Conservation (phyloP, 2,329 filamentous ascomycete species). For the Aspergillus hiratsukae region DNA sequence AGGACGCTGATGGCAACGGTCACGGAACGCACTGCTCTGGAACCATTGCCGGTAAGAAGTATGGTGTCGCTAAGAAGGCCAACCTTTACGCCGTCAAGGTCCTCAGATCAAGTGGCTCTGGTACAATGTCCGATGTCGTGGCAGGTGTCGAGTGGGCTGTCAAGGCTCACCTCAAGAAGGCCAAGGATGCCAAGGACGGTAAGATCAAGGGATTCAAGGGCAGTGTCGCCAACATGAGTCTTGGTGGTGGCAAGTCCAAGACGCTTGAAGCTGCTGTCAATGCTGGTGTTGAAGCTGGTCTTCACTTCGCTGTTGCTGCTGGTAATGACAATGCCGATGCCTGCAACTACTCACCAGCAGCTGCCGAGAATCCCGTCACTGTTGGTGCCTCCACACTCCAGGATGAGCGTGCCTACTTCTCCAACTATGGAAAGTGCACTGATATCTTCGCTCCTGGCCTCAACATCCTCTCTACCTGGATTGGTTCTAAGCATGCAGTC, state of each 20-base stretch:
- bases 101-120: constrained; percentile 91
- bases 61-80: constrained; percentile 99
- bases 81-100: constrained; percentile 97
- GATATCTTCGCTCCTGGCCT: constrained; percentile 98
- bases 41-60: constrained; percentile 96
- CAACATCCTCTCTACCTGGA: constrained; percentile 98
- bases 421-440: constrained; percentile 99
- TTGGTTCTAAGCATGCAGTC: constrained; percentile 88
- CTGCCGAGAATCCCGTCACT: constrained; percentile 85
- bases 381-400: constrained; percentile 91
- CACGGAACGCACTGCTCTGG: constrained; percentile 99
- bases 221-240: constrained; percentile 97
- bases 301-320: constrained; percentile 97
- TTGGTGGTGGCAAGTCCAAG: constrained; percentile 93
- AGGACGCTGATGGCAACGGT: constrained; percentile 89
- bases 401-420: constrained; percentile 98
- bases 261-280: constrained; percentile 90
- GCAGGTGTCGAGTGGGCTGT: constrained; percentile 97
- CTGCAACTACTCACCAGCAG: constrained; percentile 98
- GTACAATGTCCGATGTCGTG: constrained; percentile 97
- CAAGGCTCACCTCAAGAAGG: constrained; percentile 69
- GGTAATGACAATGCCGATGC: constrained; percentile 99
- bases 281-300: constrained; percentile 82
- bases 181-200: constrained; percentile 73
- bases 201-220: constrained; percentile 98